These are phyloP conservation scores for Trichaptum fuscoviolaceum DNA, from an alignment of 768 basidiomycete species.

Conservation along the genomic window DNA sequence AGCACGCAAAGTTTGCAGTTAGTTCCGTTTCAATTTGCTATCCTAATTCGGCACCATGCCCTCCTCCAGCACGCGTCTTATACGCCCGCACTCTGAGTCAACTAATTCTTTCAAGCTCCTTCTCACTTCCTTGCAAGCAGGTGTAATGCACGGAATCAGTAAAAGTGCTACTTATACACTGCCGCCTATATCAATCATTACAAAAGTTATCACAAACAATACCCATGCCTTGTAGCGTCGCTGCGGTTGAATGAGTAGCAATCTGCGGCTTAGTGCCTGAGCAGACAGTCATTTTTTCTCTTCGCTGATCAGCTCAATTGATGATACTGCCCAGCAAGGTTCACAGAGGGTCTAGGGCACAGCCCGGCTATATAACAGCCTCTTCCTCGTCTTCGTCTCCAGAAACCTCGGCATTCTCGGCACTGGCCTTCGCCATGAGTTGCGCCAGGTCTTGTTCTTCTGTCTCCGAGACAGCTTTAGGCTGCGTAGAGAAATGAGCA, in stretches of 20 bases:
- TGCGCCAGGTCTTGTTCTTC: slow-evolving; percentile 97
- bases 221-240: too few species aligned
- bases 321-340: too few species aligned
- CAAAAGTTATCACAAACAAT: too few species aligned
- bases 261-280: too few species aligned
- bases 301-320: too few species aligned
- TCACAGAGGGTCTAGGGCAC: too few species aligned
- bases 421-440: slow-evolving; percentile 91
- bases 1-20: not conserved
- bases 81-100: not conserved
- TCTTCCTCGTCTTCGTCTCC: slow-evolving; percentile 90
- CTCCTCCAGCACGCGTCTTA: not conserved
- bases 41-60: not conserved
- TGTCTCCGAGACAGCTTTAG: slow-evolving; percentile 95
- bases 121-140: not conserved
- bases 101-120: not conserved
- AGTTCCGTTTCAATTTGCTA: slow-evolving; percentile 1
- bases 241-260: too few species aligned
- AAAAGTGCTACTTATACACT: too few species aligned
- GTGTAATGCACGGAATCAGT: too few species aligned
- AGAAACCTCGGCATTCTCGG: slow-evolving; percentile 94
- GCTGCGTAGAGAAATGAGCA: slow-evolving; percentile 40
- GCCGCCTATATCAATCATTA: too few species aligned
- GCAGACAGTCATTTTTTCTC: too few species aligned
- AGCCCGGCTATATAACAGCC: slow-evolving; percentile 11